Evolutionary conservation across 768 basidiomycete species (phyloP).

Genomic region (Russula foetens): DNA sequence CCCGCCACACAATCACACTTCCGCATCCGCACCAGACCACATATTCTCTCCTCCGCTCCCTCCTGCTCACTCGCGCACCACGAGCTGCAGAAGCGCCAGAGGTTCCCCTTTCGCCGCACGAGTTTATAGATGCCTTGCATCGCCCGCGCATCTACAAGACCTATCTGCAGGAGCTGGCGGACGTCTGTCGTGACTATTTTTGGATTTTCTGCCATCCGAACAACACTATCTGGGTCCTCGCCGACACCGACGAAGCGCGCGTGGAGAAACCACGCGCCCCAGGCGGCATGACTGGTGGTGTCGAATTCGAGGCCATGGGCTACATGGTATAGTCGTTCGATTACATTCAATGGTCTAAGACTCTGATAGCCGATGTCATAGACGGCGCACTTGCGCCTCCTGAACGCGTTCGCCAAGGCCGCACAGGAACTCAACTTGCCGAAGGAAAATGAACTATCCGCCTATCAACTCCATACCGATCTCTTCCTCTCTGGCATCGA

Average conservation of each 20-base stretch:
- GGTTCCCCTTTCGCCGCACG: conserved; percentile 60
- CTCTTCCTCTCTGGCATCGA: conserved; percentile 90
- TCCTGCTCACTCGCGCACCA: conserved; percentile 68
- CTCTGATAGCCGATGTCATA: conserved; percentile 27
- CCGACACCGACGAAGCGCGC: conserved; percentile 73
- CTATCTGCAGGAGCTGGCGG: conserved; percentile 77
- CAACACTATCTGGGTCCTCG: conserved; percentile 83
- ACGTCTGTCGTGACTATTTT: conserved; percentile 89
- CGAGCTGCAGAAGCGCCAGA: conserved; percentile 55
- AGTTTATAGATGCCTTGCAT: conserved; percentile 70
- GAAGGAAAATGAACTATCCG: conserved; percentile 64
- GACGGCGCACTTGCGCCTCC: conserved; percentile 82
- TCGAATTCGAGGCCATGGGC: conserved; percentile 94
- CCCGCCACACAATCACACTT: conserved; percentile 51
- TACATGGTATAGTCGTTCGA: conserved; percentile 66
- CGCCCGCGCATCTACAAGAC: conserved; percentile 68
- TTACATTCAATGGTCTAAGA: background rate
- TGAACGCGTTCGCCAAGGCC: conserved; percentile 70
- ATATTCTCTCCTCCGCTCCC: conserved; percentile 64
- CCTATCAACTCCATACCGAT: conserved; percentile 76
- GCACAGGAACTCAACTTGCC: conserved; percentile 59
- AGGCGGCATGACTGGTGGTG: conserved; percentile 97
- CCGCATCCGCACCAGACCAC: conserved; percentile 66
- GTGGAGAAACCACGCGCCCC: conserved; percentile 92
- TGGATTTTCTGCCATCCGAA: conserved; percentile 97